These are phyloP conservation scores for Chaetomium strumarium DNA, from an alignment of 2,329 filamentous ascomycete species.

Conservation along the genomic window DNA sequence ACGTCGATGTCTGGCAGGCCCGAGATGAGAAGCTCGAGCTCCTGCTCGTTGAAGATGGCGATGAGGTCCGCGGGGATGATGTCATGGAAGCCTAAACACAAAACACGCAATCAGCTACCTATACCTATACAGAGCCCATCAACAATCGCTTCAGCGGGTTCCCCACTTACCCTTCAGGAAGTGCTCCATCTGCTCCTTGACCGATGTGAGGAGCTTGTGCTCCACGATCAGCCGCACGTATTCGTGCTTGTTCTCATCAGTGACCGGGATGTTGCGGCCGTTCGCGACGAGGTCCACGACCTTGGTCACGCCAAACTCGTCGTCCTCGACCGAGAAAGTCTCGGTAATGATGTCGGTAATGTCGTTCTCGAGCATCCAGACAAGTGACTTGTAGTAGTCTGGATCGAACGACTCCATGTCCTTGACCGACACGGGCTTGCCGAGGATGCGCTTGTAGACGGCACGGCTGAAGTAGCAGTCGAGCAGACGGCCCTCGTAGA, in stretches of 20 bases:
- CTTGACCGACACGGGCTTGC: constrained; percentile 93
- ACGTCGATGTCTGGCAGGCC: constrained; percentile 95
- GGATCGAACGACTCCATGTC: constrained; percentile 99
- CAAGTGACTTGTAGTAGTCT: constrained; percentile 96
- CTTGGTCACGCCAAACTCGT: constrained; percentile 85
- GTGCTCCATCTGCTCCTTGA: constrained; percentile 87
- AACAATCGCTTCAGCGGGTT: background rate
- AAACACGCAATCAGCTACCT: constrained; percentile 17
- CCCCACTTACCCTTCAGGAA: constrained; percentile 71
- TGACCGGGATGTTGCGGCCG: constrained; percentile 87
- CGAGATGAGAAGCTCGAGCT: constrained; percentile 92
- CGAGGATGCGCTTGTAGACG: constrained; percentile 95
- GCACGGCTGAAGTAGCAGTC: constrained; percentile 99
- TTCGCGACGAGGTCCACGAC: constrained; percentile 81
- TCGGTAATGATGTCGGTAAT: constrained; percentile 97
- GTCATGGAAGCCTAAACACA: constrained; percentile 77
- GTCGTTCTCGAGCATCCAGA: constrained; percentile 98
- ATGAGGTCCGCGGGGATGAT: constrained; percentile 93
- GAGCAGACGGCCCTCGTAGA: constrained; percentile 91
- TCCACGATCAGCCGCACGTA: constrained; percentile 94
- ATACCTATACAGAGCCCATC: constrained; percentile 1
- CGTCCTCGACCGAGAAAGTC: constrained; percentile 89
- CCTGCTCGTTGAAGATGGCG: constrained; percentile 97
- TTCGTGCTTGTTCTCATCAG: constrained; percentile 97
- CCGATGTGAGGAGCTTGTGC: constrained; percentile 84